Conservation (phyloP, 2,329 filamentous ascomycete species). For the Cladosporium velox region DNA sequence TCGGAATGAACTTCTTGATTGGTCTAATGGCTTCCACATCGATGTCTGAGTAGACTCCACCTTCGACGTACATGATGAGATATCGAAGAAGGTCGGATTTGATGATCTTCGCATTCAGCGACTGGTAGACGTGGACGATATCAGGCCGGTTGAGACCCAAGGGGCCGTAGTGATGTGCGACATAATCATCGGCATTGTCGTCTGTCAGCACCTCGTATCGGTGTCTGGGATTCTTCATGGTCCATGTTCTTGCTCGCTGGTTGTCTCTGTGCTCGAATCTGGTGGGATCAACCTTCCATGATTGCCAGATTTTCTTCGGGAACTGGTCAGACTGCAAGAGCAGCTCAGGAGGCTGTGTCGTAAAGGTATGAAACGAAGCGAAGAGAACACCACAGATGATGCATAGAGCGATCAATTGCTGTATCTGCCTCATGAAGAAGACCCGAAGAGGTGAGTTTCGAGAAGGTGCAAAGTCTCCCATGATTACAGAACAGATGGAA, state of each 20-base stretch:
- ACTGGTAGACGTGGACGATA: slow-evolving; percentile 62
- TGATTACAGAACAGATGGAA: not conserved
- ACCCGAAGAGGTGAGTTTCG: not conserved
- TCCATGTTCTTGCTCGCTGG: slow-evolving; percentile 64
- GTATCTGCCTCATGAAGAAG: not conserved
- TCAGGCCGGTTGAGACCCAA: slow-evolving; percentile 67
- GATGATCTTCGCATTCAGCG: slow-evolving; percentile 64
- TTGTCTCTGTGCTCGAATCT: slow-evolving; percentile 66
- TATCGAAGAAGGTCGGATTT: slow-evolving; percentile 68
- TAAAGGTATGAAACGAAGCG: slow-evolving; percentile 26
- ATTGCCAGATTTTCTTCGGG: slow-evolving; percentile 74
- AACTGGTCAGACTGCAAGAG: slow-evolving; percentile 42
- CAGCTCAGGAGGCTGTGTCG: not conserved
- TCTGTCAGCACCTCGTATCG: slow-evolving; percentile 72
- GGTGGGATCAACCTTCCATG: slow-evolving; percentile 70
- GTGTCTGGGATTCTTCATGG: slow-evolving; percentile 64
- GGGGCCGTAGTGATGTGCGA: slow-evolving; percentile 67
- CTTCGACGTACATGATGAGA: slow-evolving; percentile 67
- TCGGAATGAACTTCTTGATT: slow-evolving; percentile 61
- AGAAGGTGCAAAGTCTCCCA: not conserved
- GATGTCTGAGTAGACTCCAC: slow-evolving; percentile 63
- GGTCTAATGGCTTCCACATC: slow-evolving; percentile 60
- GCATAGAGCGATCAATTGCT: slow-evolving; percentile 29
- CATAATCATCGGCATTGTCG: slow-evolving; percentile 65
- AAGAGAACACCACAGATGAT: slow-evolving; percentile 3